Percentiles rank a stretch among this genome's conserved stretches.
phyloP scores from a whole-genome alignment of 768 basidiomycete species.

The Kwoniella dejecticola region DNA sequence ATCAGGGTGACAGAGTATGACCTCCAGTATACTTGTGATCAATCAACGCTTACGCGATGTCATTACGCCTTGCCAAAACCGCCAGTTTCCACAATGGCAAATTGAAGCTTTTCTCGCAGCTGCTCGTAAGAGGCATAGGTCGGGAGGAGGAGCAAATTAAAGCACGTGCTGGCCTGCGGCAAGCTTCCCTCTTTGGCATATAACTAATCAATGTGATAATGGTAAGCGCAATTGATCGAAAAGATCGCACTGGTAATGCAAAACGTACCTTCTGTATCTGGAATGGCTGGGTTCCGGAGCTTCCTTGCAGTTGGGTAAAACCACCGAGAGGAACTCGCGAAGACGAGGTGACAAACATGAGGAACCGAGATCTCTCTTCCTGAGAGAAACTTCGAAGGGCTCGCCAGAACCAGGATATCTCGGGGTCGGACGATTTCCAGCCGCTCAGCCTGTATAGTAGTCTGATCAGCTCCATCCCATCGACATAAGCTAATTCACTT shows the following conservation, averaged over 20 bases:
- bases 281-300: conserved; percentile 80
- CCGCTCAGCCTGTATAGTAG: conserved; percentile 44
- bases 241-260: too few relatives aligned
- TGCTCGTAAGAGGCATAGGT: conserved; percentile 96
- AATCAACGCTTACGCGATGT: too few relatives aligned
- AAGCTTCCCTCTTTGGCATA: conserved; percentile 34
- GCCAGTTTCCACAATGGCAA: conserved; percentile 93
- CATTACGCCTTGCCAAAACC: conserved; percentile 81
- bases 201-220: conserved; percentile 17
- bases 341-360: conserved; percentile 91
- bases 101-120: conserved; percentile 81
- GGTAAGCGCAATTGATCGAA: too few relatives aligned
- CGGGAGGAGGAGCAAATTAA: conserved; percentile 63
- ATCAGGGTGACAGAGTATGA: too few relatives aligned
- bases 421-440: conserved; percentile 67
- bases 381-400: conserved; percentile 96
- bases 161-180: conserved; percentile 52
- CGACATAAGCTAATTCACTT: conserved; percentile 51
- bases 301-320: conserved; percentile 82
- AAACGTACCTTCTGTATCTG: conserved; percentile 94
- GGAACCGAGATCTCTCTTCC: conserved; percentile 92
- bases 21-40: too few relatives aligned
- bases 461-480: background rate
- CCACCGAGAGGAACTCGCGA: conserved; percentile 92
- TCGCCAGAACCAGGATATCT: conserved; percentile 99